Base-by-base conservation (phyloP, 768 basidiomycete genomes). In the Boletus huronensis region DNA sequence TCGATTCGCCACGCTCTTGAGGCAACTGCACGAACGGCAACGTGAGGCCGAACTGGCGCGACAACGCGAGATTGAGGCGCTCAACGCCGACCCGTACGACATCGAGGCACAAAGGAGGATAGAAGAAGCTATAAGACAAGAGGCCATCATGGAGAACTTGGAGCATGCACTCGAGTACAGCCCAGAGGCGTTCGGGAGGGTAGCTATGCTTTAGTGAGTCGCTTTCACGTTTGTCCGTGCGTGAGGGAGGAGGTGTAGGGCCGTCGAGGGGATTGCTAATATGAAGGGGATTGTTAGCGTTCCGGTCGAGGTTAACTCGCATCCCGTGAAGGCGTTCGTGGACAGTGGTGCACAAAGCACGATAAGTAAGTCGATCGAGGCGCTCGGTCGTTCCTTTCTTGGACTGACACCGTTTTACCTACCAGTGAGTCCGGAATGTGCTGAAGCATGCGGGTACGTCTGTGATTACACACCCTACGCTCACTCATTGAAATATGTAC, bases 331-430 rank as follows among this genome's bases (percentile, higher is more conserved):
- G 70, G 97, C 97, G 0, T 99, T 99, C 62, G 97, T 99, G 40
- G 97, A 99, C 69, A 97, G 93, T 59, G 97, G 96, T 39, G 97
- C 97, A 11, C 97, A 99, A 65, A 84, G 84, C 58, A 99, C 96
- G 2, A 98, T 98, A 74, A 98, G 95, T 95, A 64, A 64, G 87
- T 75, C 13, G 29, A 34, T 25, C 34, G 8, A 3, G 41, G 4
- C 2, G 3, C 8, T 41, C 9, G 8, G 5, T 29, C 45, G 58
- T 50, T 53, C 14, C 39, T 48, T 55, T 38, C 49, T 25, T 43
- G 41, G 5, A 31, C 51, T 53, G 9, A 54, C 29, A 31, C 6
- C 9, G 35, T 32, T 32, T 46, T 31, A 26, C 28, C n/a, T 35
- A 45, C 7, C 53, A 95, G 93, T 96, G 83, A 93, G 87, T 58